Evolutionary conservation across 371 early-diverging fungal species (phyloP).

Genomic region (Entomophthora muscae): DNA sequence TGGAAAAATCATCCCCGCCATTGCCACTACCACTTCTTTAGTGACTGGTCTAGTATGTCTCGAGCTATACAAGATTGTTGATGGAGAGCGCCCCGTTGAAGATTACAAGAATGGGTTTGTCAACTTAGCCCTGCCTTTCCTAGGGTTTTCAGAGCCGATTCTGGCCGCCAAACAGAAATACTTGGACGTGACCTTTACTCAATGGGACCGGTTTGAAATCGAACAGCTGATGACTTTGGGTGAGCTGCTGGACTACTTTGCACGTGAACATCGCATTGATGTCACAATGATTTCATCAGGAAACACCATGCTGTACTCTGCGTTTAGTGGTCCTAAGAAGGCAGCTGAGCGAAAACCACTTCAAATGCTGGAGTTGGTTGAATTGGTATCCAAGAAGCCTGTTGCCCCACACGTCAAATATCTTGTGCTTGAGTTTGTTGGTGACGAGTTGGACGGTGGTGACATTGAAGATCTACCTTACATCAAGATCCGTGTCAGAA

Average conservation of each 20-base stretch:
- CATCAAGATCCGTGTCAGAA: not conserved
- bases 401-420: slow-evolving; percentile 68
- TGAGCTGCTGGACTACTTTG: slow-evolving; percentile 77
- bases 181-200: slow-evolving; percentile 67
- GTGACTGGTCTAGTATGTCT: slow-evolving; percentile 97
- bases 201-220: slow-evolving; percentile 96
- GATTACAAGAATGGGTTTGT: slow-evolving; percentile 98
- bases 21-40: slow-evolving; percentile 99
- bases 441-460: slow-evolving; percentile 74
- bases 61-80: slow-evolving; percentile 83
- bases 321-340: slow-evolving; percentile 79
- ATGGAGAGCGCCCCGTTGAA: slow-evolving; percentile 47
- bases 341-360: slow-evolving; percentile 39
- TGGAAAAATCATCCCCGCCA: slow-evolving; percentile 99
- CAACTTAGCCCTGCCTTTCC: slow-evolving; percentile 97
- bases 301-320: slow-evolving; percentile 83
- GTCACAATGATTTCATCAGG: slow-evolving; percentile 92
- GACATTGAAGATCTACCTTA: slow-evolving; percentile 47
- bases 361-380: slow-evolving; percentile 31
- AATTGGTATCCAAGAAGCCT: slow-evolving; percentile 72
- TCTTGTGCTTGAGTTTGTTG: slow-evolving; percentile 72
- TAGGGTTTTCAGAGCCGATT: slow-evolving; percentile 97
- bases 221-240: slow-evolving; percentile 70
- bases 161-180: slow-evolving; percentile 70
- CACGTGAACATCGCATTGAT: slow-evolving; percentile 65